A percentile compares a stretch with the other conserved stretches of the same genome.
Evolutionary conservation across 2,329 filamentous ascomycete species (phyloP).

Genomic region (Penicillium sp.): DNA sequence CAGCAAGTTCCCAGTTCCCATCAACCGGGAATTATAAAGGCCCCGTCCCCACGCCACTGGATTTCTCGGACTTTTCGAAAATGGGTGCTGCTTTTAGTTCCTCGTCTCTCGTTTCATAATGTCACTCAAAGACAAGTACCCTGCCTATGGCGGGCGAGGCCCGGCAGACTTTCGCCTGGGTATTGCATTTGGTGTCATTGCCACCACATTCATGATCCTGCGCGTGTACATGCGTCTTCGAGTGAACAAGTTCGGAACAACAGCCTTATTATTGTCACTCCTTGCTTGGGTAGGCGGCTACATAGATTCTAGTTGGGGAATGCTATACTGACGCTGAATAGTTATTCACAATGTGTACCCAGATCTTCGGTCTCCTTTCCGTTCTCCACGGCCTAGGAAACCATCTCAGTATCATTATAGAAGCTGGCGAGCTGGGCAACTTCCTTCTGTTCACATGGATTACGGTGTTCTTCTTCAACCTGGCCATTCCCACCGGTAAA

Average conservation of each 20-base stretch:
- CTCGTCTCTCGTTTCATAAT: constrained; percentile 19
- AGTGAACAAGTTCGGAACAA: constrained; percentile 21
- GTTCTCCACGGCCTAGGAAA: constrained; percentile 21
- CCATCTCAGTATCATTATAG: constrained; percentile 13
- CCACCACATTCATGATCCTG: constrained; percentile 18
- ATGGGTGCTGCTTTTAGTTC: background rate
- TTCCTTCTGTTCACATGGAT: constrained; percentile 22
- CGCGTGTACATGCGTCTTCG: constrained; percentile 19
- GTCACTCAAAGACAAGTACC: constrained; percentile 17
- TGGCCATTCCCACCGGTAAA: constrained; percentile 21
- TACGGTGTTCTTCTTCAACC: constrained; percentile 22
- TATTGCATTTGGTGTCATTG: constrained; percentile 13
- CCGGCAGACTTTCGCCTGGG: constrained; percentile 17
- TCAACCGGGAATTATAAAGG: background rate
- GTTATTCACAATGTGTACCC: constrained; percentile 18
- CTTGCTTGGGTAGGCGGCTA: constrained; percentile 16
- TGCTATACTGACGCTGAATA: constrained; percentile 2
- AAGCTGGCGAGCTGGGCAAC: constrained; percentile 17
- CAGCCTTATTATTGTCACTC: constrained; percentile 16
- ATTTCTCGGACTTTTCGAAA: background rate
- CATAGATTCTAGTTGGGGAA: background rate
- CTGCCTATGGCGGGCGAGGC: constrained; percentile 19
- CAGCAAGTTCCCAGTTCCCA: background rate
- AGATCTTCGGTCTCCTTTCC: constrained; percentile 17
- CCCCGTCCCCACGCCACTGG: background rate